Evolutionary conservation across 179 eudicot genomes (phyloP), one percentile per base, ranked within the genome.

Genomic region (Amaranthus tricolor): DNA sequence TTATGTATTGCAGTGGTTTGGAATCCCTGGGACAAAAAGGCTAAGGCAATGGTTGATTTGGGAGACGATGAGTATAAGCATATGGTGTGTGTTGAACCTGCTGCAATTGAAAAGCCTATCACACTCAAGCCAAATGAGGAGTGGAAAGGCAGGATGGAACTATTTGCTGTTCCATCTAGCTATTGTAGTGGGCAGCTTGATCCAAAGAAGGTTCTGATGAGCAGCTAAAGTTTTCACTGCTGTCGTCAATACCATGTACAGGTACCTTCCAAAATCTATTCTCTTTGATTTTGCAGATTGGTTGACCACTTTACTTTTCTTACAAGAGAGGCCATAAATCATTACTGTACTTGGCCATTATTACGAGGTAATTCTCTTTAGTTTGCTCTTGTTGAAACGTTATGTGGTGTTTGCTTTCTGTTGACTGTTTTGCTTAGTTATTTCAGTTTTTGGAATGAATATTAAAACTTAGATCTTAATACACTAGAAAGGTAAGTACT

Each of bases 11-110:
- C 81, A 94, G 98, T 94, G 73, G 97, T 94, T 48, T 94, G 98
- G 98, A 94, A 94, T 83, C 98, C 98, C 10, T 92, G 97, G 98
- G 97, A 94, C 85, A 92, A 89, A 85, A 92, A 86, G 88, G 97
- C 98, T 24, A 94, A 94, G 83, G 87, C 97, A 14, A 80, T 94
- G 82, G 83, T 84, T 66, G 98, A 94, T 88, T 87, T 94, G 70
- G 98, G 98, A 68, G 97, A 92, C 62, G 96, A 90, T 16, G 97
- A 94, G 43, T 94, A 89, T 84, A 90, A 93, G 80, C 90, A 93
- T 70, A 94, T 94, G 98, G 61, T 94, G 74, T 94, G 97, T 73
- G 94, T 94, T 79, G 98, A 94, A 82, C 85, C 98, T 76, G 97
- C 97, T 82, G 93, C 95, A 17, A 83, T 94, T 52, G 98, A 93